Percentiles rank a stretch among this genome's conserved stretches.
These are phyloP conservation scores for Starmerella davenportii DNA, from an alignment of 805 yeast species.

Conservation along the genomic window DNA sequence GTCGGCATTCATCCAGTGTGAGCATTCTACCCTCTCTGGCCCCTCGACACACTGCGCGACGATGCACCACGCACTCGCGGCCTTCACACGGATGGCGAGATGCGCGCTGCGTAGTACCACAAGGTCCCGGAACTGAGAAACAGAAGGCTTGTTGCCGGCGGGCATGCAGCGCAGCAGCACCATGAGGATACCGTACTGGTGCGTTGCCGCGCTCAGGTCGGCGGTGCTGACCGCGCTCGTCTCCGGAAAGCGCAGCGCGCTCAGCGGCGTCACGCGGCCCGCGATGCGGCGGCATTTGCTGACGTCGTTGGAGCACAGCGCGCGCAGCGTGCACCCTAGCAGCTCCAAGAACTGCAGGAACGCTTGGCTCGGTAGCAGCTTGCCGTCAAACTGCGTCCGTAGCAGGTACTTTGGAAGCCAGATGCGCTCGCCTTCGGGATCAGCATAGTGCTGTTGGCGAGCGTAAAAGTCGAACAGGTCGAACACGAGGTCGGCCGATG, in stretches of 20 bases:
- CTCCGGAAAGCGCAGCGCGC: conserved; percentile 12
- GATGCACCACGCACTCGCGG: conserved; percentile 16
- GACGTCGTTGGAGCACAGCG: neutral
- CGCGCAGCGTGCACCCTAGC: conserved; percentile 13
- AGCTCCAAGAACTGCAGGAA: conserved; percentile 15
- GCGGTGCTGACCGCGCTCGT: conserved; percentile 7
- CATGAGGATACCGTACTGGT: conserved; percentile 15
- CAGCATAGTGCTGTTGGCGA: conserved; percentile 13
- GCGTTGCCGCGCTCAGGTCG: conserved; percentile 13
- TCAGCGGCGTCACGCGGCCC: conserved; percentile 16
- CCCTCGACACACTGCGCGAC: conserved; percentile 2
- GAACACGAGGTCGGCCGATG: conserved; percentile 6
- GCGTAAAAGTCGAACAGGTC: conserved; percentile 13
- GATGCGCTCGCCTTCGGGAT: conserved; percentile 13
- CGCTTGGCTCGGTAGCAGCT: conserved; percentile 2
- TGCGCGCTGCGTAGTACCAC: conserved; percentile 12
- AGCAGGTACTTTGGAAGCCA: conserved; percentile 13
- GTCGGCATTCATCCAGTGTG: conserved; percentile 11
- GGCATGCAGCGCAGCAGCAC: conserved; percentile 9
- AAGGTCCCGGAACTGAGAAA: conserved; percentile 14
- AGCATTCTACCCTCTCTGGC: conserved; percentile 5
- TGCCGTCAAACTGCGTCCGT: conserved; percentile 13
- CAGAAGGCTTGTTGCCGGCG: conserved; percentile 6
- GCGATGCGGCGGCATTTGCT: conserved; percentile 6
- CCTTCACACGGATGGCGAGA: conserved; percentile 12